Evolutionary conservation across 2,329 filamentous ascomycete species (phyloP).

Genomic region (Colletotrichum shisoi): DNA sequence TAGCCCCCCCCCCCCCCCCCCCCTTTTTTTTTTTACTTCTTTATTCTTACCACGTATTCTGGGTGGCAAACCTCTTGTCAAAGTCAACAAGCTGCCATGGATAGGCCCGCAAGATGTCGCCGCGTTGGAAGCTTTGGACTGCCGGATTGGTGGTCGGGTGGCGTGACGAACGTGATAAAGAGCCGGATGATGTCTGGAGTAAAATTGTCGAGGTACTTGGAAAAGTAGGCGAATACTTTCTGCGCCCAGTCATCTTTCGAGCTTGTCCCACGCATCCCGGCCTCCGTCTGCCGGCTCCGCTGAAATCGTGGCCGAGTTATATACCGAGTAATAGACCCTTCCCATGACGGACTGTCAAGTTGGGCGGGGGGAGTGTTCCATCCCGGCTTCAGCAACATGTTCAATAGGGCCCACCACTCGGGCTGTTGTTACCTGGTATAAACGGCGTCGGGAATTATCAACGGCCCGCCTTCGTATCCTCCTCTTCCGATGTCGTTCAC

Average conservation of each 20-base stretch:
- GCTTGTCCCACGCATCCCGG: slow-evolving; percentile 12
- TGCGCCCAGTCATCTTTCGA: slow-evolving; percentile 14
- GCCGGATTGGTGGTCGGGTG: slow-evolving; percentile 19
- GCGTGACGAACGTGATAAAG: slow-evolving; percentile 18
- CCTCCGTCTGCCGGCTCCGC: slow-evolving; percentile 12
- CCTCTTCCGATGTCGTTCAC: not conserved
- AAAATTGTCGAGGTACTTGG: slow-evolving; percentile 16
- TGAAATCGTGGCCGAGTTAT: not conserved
- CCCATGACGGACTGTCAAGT: not conserved
- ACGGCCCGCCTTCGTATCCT: not conserved
- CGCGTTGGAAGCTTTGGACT: slow-evolving; percentile 23
- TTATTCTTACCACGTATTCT: too few relatives aligned
- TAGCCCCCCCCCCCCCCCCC: too few relatives aligned
- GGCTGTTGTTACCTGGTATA: not conserved
- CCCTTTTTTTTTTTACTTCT: too few relatives aligned
- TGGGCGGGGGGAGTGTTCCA: not conserved
- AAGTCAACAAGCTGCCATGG: too few relatives aligned
- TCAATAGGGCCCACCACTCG: not conserved
- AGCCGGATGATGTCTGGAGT: slow-evolving; percentile 21
- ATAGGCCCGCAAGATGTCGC: slow-evolving; percentile 20
- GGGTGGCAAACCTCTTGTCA: too few relatives aligned
- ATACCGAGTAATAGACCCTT: not conserved
- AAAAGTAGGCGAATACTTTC: not conserved
- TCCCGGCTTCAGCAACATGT: not conserved
- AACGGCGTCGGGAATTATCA: not conserved